Conservation (phyloP, 345 rosid species). For the Bruguiera parviflora region DNA sequence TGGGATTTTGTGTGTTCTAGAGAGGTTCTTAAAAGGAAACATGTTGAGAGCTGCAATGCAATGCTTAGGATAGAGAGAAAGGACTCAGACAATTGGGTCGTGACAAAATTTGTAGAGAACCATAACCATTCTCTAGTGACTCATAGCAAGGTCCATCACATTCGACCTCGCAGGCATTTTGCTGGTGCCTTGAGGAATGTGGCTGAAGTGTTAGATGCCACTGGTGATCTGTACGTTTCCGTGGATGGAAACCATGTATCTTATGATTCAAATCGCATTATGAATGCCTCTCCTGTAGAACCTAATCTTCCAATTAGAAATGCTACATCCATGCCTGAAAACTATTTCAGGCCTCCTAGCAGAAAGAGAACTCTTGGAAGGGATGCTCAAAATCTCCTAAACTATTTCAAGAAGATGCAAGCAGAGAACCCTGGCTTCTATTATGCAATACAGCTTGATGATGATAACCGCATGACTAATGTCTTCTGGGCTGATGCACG, state of each 20-base stretch:
- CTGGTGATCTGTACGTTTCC: conserved; percentile 35
- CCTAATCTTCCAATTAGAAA: conserved; percentile 33
- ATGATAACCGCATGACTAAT: conserved; percentile 59
- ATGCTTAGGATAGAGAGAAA: conserved; percentile 58
- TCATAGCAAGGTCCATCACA: conserved; percentile 45
- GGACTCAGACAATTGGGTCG: conserved; percentile 44
- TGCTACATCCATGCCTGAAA: conserved; percentile 18
- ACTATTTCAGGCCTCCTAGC: conserved; percentile 34
- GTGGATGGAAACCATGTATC: conserved; percentile 37
- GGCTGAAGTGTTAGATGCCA: conserved; percentile 30
- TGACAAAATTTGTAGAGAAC: conserved; percentile 55
- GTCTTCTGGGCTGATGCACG: conserved; percentile 76
- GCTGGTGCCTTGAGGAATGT: conserved; percentile 42
- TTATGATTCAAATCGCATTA: conserved; percentile 30
- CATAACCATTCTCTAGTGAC: conserved; percentile 50
- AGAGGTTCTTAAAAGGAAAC: conserved; percentile 52
- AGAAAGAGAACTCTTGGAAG: conserved; percentile 50
- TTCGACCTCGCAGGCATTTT: conserved; percentile 57
- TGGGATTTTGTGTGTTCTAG: conserved; percentile 56
- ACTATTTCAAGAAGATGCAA: conserved; percentile 65
- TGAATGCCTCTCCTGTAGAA: conserved; percentile 33
- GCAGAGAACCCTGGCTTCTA: conserved; percentile 62
- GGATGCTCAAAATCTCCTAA: conserved; percentile 58
- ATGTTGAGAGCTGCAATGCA: conserved; percentile 57
- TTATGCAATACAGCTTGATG: conserved; percentile 68